Evolutionary conservation across 2,329 filamentous ascomycete genomes (phyloP), one percentile per base, ranked within the genome.

Genomic region (Lasiodiplodia citricola): DNA sequence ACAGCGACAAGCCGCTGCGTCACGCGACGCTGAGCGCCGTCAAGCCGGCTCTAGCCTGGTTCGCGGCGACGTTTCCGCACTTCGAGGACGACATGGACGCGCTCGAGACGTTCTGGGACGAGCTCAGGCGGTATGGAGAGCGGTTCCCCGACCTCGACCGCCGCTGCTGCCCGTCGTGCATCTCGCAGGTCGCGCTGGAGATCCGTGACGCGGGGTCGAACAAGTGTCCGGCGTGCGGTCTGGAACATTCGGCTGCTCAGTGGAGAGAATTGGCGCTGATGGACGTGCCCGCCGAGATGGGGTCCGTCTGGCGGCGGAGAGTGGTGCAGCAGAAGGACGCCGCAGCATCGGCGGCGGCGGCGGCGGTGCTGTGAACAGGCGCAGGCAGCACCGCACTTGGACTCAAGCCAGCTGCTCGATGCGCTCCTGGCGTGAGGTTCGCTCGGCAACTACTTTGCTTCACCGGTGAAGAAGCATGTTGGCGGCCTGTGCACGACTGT

Each of bases 401-500:
- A 44, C 41, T 18, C 16, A 18, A 16, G 41, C 41, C 41, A 44
- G 41, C 41, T 18, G 41, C 4, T 18, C 41, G 41, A 14, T 44
- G 28, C 16, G 54, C 31, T 35, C 54, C 54, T 56, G 54, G 28
- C 18, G 54, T 18, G 28, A n/a, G 13, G 31, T 37, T 31, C 16
- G n/a, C 28, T 55, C 31, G 54, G 54, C 54, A 37, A 56, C 54
- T 14, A 56, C 35, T 56, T 55, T 37, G 54, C 35, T 25, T 37
- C 16, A 35, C 54, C 28, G 54, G 31, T 37, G 54, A 35, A 56
- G 54, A 56, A 56, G 31, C 54, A 37, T 37, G 25, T 31, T 37
- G 8, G 54, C 54, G 54, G 54, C 54, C 54, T 56, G 54, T 56
- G 54, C 54, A 56, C 54, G 51, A 56, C n/a, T 56, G 54, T 37